Conservation (phyloP, 345 rosid genomes). For the Dipteronia sinensis region DNA sequence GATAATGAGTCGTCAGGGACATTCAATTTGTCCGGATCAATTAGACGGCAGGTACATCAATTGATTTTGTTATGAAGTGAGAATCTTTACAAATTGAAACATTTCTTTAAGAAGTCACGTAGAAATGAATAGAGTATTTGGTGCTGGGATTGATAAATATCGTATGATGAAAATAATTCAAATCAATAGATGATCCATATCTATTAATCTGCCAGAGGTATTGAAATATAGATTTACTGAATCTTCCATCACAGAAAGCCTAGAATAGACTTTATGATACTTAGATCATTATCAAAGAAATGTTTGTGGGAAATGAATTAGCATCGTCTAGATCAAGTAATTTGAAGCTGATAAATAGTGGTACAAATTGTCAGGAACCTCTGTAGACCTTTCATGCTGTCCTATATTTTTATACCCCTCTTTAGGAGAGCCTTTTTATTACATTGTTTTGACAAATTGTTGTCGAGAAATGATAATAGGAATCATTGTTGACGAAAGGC, state of each 20-base stretch:
- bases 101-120: neutral
- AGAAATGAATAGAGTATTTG: neutral
- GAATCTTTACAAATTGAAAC: neutral
- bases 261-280: too few species aligned
- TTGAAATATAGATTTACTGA: neutral
- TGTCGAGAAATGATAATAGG: neutral
- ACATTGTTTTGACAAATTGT: neutral
- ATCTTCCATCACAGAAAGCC: neutral
- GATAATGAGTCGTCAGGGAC: conserved; percentile 73
- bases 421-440: neutral
- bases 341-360: neutral
- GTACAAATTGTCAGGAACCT: neutral
- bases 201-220: neutral
- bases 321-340: neutral
- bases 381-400: neutral
- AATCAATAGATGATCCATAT: neutral
- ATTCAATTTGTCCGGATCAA: conserved; percentile 90
- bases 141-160: neutral
- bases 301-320: neutral
- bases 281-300: neutral
- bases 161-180: neutral
- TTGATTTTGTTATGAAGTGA: conserved; percentile 8
- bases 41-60: conserved; percentile 80
- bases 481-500: neutral
- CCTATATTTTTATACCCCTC: neutral